Percentiles rank a stretch among this genome's conserved stretches.
Conservation (phyloP, 2,329 filamentous ascomycete genomes). For the Colletotrichum lentis region DNA sequence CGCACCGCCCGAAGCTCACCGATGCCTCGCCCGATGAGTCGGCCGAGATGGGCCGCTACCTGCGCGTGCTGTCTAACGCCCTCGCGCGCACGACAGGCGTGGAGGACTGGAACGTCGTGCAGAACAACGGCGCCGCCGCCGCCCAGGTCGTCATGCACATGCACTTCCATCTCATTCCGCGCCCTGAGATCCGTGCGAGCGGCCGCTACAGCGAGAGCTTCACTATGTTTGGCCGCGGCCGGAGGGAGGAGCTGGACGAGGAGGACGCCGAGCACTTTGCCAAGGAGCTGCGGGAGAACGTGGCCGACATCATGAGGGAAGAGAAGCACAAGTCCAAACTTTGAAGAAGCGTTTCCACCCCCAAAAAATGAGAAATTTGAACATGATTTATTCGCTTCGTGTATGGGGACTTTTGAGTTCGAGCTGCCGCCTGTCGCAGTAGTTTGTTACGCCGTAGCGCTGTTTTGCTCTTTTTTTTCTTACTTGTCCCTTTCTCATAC, state of each 20-base stretch:
- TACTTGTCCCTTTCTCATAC: conserved; percentile 4
- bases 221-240: conserved; percentile 82
- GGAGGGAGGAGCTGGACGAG: conserved; percentile 77
- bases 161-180: conserved; percentile 92
- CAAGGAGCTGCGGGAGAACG: conserved; percentile 58
- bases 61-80: conserved; percentile 77
- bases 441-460: conserved; percentile 14
- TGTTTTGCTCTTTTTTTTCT: conserved; percentile 19
- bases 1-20: conserved; percentile 79
- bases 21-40: conserved; percentile 72
- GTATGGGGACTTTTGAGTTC: conserved; percentile 20
- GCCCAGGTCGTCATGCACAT: conserved; percentile 93
- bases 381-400: conserved; percentile 32
- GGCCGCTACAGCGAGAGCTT: conserved; percentile 69
- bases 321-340: conserved; percentile 49
- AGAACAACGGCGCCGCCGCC: conserved; percentile 91
- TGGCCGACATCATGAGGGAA: conserved; percentile 56
- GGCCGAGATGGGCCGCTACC: conserved; percentile 70
- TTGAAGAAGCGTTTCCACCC: conserved; percentile 40
- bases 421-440: conserved; percentile 8
- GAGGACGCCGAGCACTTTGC: conserved; percentile 73
- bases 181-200: conserved; percentile 71
- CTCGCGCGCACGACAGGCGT: conserved; percentile 74
- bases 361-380: not conserved
- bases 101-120: conserved; percentile 92